Evolutionary conservation across 768 basidiomycete species (phyloP), one percentile per base, ranked within the genome.

Genomic region (Russula olivacea): DNA sequence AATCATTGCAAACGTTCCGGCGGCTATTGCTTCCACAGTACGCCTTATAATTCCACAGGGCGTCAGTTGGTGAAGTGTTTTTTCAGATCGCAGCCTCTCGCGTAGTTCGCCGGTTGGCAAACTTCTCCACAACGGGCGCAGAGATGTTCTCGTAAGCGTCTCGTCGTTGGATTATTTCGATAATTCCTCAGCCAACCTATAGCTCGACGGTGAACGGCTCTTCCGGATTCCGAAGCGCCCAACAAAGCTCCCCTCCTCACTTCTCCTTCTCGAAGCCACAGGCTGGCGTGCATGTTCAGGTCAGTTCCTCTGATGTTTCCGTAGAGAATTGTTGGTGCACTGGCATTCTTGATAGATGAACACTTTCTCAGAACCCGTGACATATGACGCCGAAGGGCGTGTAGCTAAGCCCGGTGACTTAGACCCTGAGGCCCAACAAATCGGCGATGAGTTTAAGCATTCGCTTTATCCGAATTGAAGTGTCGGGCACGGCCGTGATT

Each of bases 1-100:
- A 41, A 74, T 87, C 54, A 78, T 86, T 38, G 85, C 85, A 74
- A 86, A 85, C 64, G 83, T 86, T 17, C 85, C 85, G 49, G 84
- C 85, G 28, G 83, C 82, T 28, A 12, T 59, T 12, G 48, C 58
- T 40, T 58, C 62, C 30, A 65, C 54, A 1, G 58, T 60, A 4
- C 47, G 59, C 32, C 25, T 38, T 25, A 28, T 2, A 30, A 10
- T 41, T 19, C 11, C 19, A 58, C 49, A 30, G 6, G 4, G 49
- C 12, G 3, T 32, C 3, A 7, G 49, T 23, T 30, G 28, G 28
- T 45, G 54, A 58, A 21, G 59, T 21, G 11, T 12, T 34, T 10
- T n/a, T 28, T 36, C 10, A 83, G 85, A 81, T 86, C 60, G 80
- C 82, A 51, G 83, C 84, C 8, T 82, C 78, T 60, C 82, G 84